Percentiles rank a stretch among this genome's conserved stretches.
These are phyloP conservation scores for Acer campestre DNA, from an alignment of 345 rosid genomes.

Conservation along the genomic window DNA sequence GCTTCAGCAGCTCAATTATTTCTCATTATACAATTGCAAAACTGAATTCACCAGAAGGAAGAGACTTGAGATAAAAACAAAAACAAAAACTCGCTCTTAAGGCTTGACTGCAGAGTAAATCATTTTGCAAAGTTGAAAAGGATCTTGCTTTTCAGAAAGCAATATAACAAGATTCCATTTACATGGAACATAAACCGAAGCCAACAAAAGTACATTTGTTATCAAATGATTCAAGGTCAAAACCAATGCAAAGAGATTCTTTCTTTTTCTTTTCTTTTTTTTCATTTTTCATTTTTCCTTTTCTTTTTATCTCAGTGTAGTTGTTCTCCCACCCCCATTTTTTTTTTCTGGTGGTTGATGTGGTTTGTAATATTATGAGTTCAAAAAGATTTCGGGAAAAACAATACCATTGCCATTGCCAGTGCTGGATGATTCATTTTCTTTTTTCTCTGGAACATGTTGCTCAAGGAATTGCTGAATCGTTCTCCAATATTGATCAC, in stretches of 20 bases:
- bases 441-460: constrained; percentile 55
- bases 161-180: not conserved
- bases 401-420: constrained; percentile 39
- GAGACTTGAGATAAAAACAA: not conserved
- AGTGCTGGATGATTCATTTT: constrained; percentile 32
- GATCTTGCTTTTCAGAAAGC: not conserved
- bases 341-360: not conserved
- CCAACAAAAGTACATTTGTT: not conserved
- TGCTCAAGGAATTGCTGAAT: constrained; percentile 60
- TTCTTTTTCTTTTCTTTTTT: not conserved
- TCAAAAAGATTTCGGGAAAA: constrained; percentile 21
- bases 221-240: not conserved
- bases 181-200: not conserved
- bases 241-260: not conserved
- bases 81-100: not conserved
- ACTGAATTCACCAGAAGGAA: not conserved
- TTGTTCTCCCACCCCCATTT: not conserved
- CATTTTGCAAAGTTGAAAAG: constrained; percentile 3
- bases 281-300: not conserved
- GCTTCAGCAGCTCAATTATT: not conserved
- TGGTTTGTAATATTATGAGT: not conserved
- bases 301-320: not conserved
- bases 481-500: constrained; percentile 85
- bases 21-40: not conserved
- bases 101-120: not conserved